Evolutionary conservation across 148 eudicot genomes (phyloP).

Genomic region (Vaccinium myrtillus): DNA sequence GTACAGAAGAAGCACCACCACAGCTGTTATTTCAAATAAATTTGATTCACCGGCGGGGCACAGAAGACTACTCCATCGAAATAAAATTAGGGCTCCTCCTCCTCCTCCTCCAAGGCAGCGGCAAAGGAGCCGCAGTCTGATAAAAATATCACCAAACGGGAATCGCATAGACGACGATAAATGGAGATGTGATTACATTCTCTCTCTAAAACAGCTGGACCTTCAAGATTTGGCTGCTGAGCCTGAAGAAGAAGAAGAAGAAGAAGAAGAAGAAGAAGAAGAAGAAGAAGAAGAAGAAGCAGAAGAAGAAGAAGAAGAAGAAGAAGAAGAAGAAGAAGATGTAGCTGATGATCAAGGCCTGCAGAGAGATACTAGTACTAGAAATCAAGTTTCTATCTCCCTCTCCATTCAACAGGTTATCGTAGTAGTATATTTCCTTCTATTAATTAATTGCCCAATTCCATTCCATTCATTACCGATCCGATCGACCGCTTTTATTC

Average conservation of each 20-base stretch:
- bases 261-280: slow-evolving; percentile 19
- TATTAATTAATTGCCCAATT: no score
- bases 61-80: no score
- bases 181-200: slow-evolving; percentile 43
- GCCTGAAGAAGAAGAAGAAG: slow-evolving; percentile 21
- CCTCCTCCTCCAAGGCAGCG: slow-evolving; percentile 10
- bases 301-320: slow-evolving; percentile 11
- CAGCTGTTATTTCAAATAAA: no score
- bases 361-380: slow-evolving; percentile 17
- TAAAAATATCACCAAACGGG: slow-evolving; percentile 44
- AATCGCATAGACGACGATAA: slow-evolving; percentile 33
- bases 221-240: slow-evolving; percentile 44
- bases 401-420: slow-evolving; percentile 50
- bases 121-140: slow-evolving; percentile 13
- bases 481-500: no score
- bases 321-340: neutral
- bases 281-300: slow-evolving; percentile 33
- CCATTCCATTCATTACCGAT: no score
- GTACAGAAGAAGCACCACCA: no score
- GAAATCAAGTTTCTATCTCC: slow-evolving; percentile 30
- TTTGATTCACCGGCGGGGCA: no score
- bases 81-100: no score
- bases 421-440: no score
- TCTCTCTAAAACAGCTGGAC: slow-evolving; percentile 44
- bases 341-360: neutral